These are phyloP conservation scores for Exidia glandulosa DNA, from an alignment of 768 basidiomycete species.

Conservation along the genomic window DNA sequence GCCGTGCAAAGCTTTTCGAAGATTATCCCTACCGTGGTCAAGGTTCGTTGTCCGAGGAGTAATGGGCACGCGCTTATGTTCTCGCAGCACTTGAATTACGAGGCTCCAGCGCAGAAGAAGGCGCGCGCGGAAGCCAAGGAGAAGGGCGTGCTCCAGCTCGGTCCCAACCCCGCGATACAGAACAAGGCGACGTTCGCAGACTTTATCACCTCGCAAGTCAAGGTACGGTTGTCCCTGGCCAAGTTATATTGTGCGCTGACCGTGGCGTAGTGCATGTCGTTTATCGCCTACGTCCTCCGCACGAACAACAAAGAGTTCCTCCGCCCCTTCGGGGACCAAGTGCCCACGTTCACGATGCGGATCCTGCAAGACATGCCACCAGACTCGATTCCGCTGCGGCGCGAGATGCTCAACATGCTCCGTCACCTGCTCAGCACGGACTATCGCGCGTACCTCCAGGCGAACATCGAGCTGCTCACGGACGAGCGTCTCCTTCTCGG, in stretches of 20 bases:
- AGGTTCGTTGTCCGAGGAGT: slow-evolving; percentile 16
- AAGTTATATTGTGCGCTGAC: neutral
- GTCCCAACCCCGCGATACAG: slow-evolving; percentile 63
- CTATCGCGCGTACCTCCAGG: slow-evolving; percentile 66
- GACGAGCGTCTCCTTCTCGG: slow-evolving; percentile 88
- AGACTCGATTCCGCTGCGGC: slow-evolving; percentile 54
- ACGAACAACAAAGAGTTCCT: slow-evolving; percentile 49
- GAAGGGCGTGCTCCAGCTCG: slow-evolving; percentile 76
- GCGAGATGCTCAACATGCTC: slow-evolving; percentile 84
- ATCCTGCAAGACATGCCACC: slow-evolving; percentile 89
- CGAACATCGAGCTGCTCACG: slow-evolving; percentile 79
- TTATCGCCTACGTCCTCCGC: slow-evolving; percentile 81
- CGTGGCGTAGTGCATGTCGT: slow-evolving; percentile 66
- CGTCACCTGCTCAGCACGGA: slow-evolving; percentile 77
- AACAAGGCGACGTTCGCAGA: slow-evolving; percentile 70
- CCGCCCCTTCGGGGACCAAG: slow-evolving; percentile 65
- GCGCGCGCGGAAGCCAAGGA: slow-evolving; percentile 66
- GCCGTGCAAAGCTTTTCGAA: slow-evolving; percentile 56
- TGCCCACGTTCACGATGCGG: slow-evolving; percentile 73
- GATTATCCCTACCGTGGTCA: slow-evolving; percentile 68
- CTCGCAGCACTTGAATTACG: slow-evolving; percentile 14
- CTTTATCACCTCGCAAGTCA: slow-evolving; percentile 81
- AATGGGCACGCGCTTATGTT: neutral
- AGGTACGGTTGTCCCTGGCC: slow-evolving; percentile 34
- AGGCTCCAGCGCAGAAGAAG: slow-evolving; percentile 71